Base-by-base conservation (phyloP, 306 rosid species). In the Neltuma alba region DNA sequence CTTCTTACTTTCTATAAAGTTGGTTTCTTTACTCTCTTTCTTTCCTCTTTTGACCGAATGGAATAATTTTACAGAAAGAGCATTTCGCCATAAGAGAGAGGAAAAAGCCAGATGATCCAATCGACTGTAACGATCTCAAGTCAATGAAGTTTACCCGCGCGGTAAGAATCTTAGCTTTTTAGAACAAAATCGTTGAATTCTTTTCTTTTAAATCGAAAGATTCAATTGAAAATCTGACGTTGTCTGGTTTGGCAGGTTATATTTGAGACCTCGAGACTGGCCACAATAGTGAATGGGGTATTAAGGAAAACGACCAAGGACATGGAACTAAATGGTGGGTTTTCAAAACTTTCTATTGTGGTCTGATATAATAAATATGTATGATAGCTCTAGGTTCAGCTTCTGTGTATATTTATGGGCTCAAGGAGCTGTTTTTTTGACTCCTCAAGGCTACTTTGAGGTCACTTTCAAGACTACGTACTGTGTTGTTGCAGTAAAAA, bases 251-350 rank as follows among this genome's bases (percentile, higher is more conserved):
- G 40, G 55, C 89, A 96, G 99, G 98, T 93, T 67, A 93, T 96
- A 62, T 89, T 91, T 82, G 99, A 96, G 94, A 91, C 99, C 82
- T 91, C 98, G n/a, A 93, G 99, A 79, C 74, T 96, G 86, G 99
- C 99, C 23, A 93, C 99, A 28, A 88, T 96, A 79, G 99, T 96
- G 57, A 96, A 96, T 78, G 99, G 99, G 76, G 98, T 96, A 21
- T 66, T 93, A 48, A 91, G 99, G 72, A 96, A 96, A 86, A 93
- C 99, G 76, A 88, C 99, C 38, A 77, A 89, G 72, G 99, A 96
- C 30, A 88, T 96, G 99, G 96, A 96, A 78, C 82, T 96, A 65
- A 93, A 91, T 69, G 98, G 99, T 96, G 79, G 77, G 95, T 85
- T 21, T 10, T 21, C 31, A 6, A 67, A 72, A 14, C n/a, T 52